Evolutionary conservation across 2,329 filamentous ascomycete species (phyloP), one percentile per base, ranked within the genome.

Genomic region (Karstenula rhodostoma): DNA sequence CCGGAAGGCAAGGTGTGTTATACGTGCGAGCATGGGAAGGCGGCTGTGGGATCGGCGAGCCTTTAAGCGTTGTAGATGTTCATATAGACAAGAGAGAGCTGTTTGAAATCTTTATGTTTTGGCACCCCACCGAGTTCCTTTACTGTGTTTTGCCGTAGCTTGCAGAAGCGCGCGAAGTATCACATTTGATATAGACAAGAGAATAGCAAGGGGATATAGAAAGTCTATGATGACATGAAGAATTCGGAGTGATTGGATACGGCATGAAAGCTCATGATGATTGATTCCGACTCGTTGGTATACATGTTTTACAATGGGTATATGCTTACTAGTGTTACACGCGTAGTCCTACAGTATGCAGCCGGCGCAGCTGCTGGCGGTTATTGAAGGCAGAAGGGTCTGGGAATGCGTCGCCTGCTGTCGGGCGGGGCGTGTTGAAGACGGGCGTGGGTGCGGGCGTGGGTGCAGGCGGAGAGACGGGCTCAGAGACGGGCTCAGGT

Each of bases 21-120:
- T 66, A 76, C 70, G 1, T 79, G 78, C 59, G 77, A 79, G 64
- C 78, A 79, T 63, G 70, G 68, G 8, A 79, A 79, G 60, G 77
- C 70, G 22, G 60, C 64, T 13, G 27, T 77, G 15, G 71, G 68
- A 2, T 48, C 50, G 22, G 53, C 68, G 12, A 71, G 56, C 52
- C 50, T 76, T 37, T 74, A 56, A 64, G 49, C 8, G 2, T 22
- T 9, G 42, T 3, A 12, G n/a, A 3, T 23, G 2, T 1, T n/a
- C 23, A 12, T 4, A 8, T 9, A 23, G 19, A 3, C 2, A 22
- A 12, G 7, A 2, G 42, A n/a, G 3, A 9, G 15, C 4, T 40
- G 4, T n/a, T 35, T 35, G 9, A 13, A 4, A 35, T n/a, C n/a
- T n/a, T n/a, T n/a, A n/a, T n/a, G n/a, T n/a, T n/a, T n/a, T n/a